Evolutionary conservation across 257 asterid species (phyloP), one percentile per base, ranked within the genome.

Genomic region (Penstemon eatonii): DNA sequence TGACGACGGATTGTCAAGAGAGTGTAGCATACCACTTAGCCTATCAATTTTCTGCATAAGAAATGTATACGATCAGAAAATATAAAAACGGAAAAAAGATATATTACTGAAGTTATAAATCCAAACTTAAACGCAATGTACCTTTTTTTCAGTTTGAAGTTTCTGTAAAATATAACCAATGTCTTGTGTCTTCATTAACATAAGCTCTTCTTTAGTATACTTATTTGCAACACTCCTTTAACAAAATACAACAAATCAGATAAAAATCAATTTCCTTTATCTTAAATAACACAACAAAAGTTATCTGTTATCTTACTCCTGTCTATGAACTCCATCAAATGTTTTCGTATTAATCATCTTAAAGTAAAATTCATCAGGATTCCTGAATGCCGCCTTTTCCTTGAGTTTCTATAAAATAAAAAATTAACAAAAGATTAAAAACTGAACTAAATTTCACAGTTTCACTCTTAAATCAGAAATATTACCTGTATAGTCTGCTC

Each of bases 141-240:
- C 98, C 93, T 86, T 92, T 68, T 88, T 92, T 66, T 92, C 98
- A 47, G 95, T n/a, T 72, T 90, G 98, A 76, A 90, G 81, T 74
- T 92, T 92, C 86, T 83, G 96, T 72, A 80, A 52, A 60, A 88
- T 80, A 70, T 92, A 92, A 54, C 96, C 91, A 73, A 85, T 85
- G 72, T 90, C 98, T 73, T 88, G 96, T 3, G 97, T 88, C 86
- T 90, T 90, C 98, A 92, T 92, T 76, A 92, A 63, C 95, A 86
- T 80, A 74, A 88, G 96, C 71, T 88, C 98, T 41, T 90, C 96
- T 8, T 56, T 69, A 36, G 96, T 74, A 72, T 88, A 88, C 76
- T 85, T 88, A 77, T 88, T 90, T 8, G 90, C 90, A 71, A 75
- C 84, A 54, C 92, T 79, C 96, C 98, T 92, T 67, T 45, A 80